These are phyloP conservation scores for Conoideocrella luteorostrata DNA, from an alignment of 2,329 filamentous ascomycete species.

Conservation along the genomic window DNA sequence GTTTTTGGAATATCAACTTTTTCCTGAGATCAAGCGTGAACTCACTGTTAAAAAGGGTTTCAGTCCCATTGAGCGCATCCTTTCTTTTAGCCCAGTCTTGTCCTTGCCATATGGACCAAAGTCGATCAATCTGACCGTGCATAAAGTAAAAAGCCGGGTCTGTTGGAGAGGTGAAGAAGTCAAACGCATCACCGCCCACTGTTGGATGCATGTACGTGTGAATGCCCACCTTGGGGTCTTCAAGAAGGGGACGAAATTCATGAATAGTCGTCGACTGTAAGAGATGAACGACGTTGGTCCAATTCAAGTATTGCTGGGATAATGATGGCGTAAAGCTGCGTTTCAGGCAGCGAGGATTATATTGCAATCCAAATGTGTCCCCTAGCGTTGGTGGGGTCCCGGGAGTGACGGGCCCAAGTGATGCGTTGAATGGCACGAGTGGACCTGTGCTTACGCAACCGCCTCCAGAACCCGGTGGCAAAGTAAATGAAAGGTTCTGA, in stretches of 20 bases:
- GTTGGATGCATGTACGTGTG: background rate
- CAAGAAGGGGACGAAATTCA: constrained; percentile 5
- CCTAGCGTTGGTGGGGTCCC: background rate
- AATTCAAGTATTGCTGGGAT: background rate
- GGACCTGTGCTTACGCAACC: constrained; percentile 7
- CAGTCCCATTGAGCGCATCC: constrained; percentile 2
- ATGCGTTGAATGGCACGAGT: background rate
- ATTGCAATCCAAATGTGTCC: constrained; percentile 2
- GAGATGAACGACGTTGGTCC: background rate
- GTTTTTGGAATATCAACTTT: background rate
- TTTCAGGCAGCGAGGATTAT: constrained; percentile 10
- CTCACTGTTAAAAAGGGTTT: constrained; percentile 5
- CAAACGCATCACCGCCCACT: constrained; percentile 5
- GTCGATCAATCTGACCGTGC: constrained; percentile 6
- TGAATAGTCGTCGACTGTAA: background rate
- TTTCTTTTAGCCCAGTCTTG: constrained; percentile 1
- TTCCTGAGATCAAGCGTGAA: too few relatives aligned
- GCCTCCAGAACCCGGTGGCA: constrained; percentile 5
- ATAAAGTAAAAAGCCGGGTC: constrained; percentile 9
- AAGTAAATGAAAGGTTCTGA: background rate
- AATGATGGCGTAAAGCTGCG: constrained; percentile 2
- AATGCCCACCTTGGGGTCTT: background rate
- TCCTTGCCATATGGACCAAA: constrained; percentile 10
- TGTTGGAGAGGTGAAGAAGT: constrained; percentile 6
- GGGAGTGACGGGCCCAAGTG: constrained; percentile 5